These are phyloP conservation scores for Alternaria conjuncta DNA, from an alignment of 2,329 filamentous ascomycete species.

Conservation along the genomic window DNA sequence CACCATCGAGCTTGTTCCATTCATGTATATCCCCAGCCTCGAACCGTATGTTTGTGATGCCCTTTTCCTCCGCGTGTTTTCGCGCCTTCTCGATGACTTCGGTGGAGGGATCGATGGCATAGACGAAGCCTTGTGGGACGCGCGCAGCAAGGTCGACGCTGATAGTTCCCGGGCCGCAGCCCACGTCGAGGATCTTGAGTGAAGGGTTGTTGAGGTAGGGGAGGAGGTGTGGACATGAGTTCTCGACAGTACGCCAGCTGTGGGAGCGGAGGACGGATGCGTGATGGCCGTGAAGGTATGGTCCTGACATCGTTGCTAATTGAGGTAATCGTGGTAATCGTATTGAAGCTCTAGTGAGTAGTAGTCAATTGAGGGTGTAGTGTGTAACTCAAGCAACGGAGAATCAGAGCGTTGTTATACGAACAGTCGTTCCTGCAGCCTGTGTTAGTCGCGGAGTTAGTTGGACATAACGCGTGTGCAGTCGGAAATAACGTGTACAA, in stretches of 20 bases:
- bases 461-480: background rate
- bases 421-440: background rate
- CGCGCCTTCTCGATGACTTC: conserved; percentile 52
- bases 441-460: conserved; percentile 7
- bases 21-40: conserved; percentile 51
- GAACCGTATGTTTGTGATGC: conserved; percentile 50
- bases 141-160: conserved; percentile 52
- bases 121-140: conserved; percentile 53
- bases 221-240: conserved; percentile 50
- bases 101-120: conserved; percentile 54
- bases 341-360: background rate
- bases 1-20: conserved; percentile 53
- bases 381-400: background rate
- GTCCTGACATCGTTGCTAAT: conserved; percentile 11
- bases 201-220: conserved; percentile 38
- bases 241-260: conserved; percentile 54
- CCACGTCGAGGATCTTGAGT: conserved; percentile 54
- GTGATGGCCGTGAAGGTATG: conserved; percentile 53
- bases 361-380: background rate
- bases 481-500: background rate
- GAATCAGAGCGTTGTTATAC: background rate
- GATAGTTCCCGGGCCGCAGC: conserved; percentile 59
- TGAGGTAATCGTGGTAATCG: background rate
- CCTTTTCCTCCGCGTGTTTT: conserved; percentile 44
- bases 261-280: conserved; percentile 52